Conservation (phyloP, 129 eudicot genomes). For the Gnaphalium uliginosum region DNA sequence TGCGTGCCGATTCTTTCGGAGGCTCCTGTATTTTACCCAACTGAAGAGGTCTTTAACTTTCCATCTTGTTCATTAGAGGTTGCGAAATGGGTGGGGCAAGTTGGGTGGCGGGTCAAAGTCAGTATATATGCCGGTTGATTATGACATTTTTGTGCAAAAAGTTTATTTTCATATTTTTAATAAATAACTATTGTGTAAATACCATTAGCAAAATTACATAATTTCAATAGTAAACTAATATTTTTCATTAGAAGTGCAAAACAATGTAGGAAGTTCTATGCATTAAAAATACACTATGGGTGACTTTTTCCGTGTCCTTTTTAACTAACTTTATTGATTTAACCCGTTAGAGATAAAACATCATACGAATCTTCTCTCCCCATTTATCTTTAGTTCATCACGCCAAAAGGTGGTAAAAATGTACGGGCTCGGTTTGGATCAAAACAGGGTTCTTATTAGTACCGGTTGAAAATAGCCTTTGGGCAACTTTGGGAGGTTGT, state of each 20-base stretch:
- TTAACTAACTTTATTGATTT: too few relatives aligned
- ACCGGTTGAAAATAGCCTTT: neutral
- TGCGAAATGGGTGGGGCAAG: neutral
- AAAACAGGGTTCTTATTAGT: neutral
- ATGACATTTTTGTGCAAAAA: neutral
- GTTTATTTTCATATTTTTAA: neutral
- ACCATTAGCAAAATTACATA: neutral
- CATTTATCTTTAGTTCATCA: neutral
- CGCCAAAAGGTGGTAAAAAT: neutral
- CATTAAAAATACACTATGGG: neutral
- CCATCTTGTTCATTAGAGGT: slow-evolving; percentile 3
- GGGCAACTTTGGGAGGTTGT: neutral
- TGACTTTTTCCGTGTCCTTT: neutral
- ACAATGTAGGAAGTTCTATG: neutral
- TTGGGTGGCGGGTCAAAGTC: slow-evolving; percentile 6
- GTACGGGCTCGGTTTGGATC: neutral
- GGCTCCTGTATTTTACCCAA: slow-evolving; percentile 92
- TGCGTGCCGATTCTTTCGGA: slow-evolving; percentile 71
- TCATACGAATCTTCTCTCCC: neutral
- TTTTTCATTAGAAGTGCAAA: neutral
- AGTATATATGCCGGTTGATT: neutral
- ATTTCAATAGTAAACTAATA: neutral
- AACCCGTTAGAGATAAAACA: neutral
- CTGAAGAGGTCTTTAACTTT: slow-evolving; percentile 63
- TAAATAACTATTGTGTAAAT: neutral